A percentile compares a stretch with the other conserved stretches of the same genome.
These are phyloP conservation scores for Blastobotrys illinoisensis DNA, from an alignment of 1,139 yeast genomes.

Conservation along the genomic window DNA sequence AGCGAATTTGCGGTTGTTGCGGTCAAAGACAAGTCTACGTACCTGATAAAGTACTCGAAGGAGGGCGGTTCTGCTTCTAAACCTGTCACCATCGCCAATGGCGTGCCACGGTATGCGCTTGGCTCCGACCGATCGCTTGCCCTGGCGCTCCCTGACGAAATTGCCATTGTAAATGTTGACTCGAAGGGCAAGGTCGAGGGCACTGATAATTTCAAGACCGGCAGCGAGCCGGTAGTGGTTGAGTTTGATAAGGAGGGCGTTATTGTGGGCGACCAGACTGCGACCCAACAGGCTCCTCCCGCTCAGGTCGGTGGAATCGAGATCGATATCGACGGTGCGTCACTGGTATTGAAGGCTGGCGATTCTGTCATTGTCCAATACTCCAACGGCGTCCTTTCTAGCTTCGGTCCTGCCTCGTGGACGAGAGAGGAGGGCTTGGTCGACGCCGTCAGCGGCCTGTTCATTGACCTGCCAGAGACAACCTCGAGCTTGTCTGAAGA, in stretches of 20 bases:
- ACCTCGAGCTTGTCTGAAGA: constrained; percentile 33
- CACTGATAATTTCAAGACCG: background rate
- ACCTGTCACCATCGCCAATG: background rate
- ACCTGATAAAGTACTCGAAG: background rate
- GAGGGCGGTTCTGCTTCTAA: background rate
- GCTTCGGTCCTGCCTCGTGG: constrained; percentile 33
- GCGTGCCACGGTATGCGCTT: background rate
- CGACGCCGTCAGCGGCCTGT: constrained; percentile 35
- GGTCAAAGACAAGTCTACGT: background rate
- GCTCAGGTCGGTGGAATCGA: constrained; percentile 2
- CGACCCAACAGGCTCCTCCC: constrained; percentile 1
- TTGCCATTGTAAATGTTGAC: background rate
- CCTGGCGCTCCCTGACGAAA: background rate
- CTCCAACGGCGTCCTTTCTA: constrained; percentile 8
- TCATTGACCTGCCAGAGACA: constrained; percentile 37
- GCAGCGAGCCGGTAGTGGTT: background rate
- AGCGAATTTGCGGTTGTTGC: background rate
- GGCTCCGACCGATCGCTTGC: background rate
- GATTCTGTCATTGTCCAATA: constrained; percentile 10
- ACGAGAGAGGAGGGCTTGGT: constrained; percentile 44
- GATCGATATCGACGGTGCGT: constrained; percentile 4
- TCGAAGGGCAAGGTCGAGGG: background rate
- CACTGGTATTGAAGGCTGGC: constrained; percentile 1
- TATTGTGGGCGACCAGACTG: background rate
- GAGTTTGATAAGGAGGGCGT: constrained; percentile 4